Conservation (phyloP, 345 rosid species). For the Erucastrum elatum region DNA sequence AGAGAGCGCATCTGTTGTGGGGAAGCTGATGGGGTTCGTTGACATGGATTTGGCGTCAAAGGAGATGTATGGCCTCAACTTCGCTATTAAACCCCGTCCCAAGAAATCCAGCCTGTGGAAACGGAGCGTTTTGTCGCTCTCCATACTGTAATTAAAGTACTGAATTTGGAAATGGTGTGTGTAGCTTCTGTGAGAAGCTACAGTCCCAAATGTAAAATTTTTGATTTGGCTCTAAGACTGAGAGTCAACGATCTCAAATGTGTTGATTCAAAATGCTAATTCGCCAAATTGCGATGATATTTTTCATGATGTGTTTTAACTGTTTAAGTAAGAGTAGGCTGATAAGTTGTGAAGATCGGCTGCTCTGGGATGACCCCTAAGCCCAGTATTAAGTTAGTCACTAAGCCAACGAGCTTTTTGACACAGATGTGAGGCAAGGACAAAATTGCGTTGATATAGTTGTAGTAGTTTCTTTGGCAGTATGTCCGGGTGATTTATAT, state of each 20-base stretch:
- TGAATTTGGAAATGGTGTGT: constrained; percentile 4
- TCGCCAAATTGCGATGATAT: background rate
- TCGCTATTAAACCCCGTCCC: constrained; percentile 34
- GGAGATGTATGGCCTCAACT: constrained; percentile 55
- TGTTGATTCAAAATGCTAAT: background rate
- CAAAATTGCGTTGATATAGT: too few species aligned
- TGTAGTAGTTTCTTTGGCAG: background rate
- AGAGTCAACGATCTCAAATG: background rate
- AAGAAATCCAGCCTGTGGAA: constrained; percentile 43
- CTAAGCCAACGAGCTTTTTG: background rate
- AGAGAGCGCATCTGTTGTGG: constrained; percentile 70
- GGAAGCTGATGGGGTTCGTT: constrained; percentile 60
- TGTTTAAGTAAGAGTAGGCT: background rate
- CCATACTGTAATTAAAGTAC: constrained; percentile 31
- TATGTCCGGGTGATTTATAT: background rate
- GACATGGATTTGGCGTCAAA: constrained; percentile 49
- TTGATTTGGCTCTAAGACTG: constrained; percentile 10
- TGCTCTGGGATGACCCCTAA: background rate
- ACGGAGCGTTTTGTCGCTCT: constrained; percentile 44
- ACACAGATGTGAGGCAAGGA: too few species aligned
- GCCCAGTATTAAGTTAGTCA: background rate
- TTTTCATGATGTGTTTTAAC: background rate
- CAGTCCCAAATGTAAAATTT: background rate
- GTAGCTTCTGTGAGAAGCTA: constrained; percentile 15
- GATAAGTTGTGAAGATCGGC: background rate